Evolutionary conservation across 192 early-diverging fungal species (phyloP).

Genomic region (Spizellomyces punctatus): DNA sequence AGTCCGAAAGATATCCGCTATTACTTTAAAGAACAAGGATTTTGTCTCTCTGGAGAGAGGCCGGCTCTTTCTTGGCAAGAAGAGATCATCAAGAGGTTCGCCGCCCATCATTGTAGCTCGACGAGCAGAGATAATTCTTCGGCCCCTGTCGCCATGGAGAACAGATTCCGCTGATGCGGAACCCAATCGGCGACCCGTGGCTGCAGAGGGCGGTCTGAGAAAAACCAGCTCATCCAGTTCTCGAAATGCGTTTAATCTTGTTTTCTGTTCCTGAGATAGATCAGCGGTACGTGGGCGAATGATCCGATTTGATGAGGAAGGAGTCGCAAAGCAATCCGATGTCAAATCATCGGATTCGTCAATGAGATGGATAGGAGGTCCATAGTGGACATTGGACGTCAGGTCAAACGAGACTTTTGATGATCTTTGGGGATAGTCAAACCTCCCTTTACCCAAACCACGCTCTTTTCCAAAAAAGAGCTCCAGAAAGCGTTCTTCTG

Average conservation of each 20-base stretch:
- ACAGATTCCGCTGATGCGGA: neutral
- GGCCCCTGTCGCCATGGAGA: neutral
- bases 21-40: neutral
- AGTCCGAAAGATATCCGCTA: neutral
- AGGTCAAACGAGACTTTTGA: conserved; percentile 11
- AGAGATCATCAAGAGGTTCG: neutral
- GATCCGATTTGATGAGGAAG: neutral
- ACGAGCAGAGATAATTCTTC: conserved; percentile 1
- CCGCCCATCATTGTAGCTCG: neutral
- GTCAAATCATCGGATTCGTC: neutral
- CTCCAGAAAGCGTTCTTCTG: conserved; percentile 25
- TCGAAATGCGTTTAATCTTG: conserved; percentile 9
- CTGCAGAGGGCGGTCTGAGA: neutral
- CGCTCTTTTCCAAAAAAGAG: conserved; percentile 19
- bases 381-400: neutral
- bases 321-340: neutral
- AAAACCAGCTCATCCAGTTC: conserved; percentile 22
- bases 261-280: conserved; percentile 8
- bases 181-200: neutral
- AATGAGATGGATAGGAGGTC: neutral
- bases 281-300: conserved; percentile 21
- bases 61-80: neutral
- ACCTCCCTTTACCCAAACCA: neutral
- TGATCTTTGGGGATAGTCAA: neutral
- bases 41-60: neutral